A percentile compares a stretch with the other conserved stretches of the same genome.
Evolutionary conservation across 2,329 filamentous ascomycete genomes (phyloP).

Genomic region (Blastomyces percursus): DNA sequence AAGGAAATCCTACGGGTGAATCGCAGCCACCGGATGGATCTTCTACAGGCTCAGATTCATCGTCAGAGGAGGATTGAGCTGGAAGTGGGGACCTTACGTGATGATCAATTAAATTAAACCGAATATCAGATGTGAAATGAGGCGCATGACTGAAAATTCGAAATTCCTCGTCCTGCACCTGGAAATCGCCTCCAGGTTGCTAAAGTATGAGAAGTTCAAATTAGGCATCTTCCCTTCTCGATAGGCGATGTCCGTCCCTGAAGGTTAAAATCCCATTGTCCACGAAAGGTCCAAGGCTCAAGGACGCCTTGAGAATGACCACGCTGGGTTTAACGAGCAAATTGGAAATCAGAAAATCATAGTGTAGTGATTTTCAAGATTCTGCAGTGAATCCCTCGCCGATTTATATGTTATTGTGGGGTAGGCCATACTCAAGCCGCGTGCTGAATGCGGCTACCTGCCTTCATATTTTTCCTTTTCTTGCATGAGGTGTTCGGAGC

Average conservation of each 20-base stretch:
- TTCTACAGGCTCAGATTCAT: background rate
- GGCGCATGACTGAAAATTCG: background rate
- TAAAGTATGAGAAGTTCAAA: background rate
- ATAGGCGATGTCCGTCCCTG: background rate
- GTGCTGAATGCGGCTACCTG: background rate
- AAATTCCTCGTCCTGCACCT: background rate
- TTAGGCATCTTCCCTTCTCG: background rate
- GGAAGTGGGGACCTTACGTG: background rate
- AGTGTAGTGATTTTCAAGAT: background rate
- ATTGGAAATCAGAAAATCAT: background rate
- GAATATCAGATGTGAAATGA: background rate
- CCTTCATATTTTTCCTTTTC: background rate
- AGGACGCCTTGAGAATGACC: background rate
- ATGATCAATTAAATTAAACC: background rate
- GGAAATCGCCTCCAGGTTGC: background rate
- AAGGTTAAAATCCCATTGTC: background rate
- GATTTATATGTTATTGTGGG: background rate
- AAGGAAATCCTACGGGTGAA: slow-evolving; percentile 52
- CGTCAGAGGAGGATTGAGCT: background rate
- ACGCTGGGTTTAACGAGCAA: background rate
- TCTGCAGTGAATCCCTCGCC: background rate
- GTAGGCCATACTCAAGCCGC: background rate
- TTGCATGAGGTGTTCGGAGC: background rate
- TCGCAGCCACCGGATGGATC: slow-evolving; percentile 43
- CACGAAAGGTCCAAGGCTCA: background rate